phyloP scores from a whole-genome alignment of 139 green algal species.

The Haematococcus lacustris region DNA sequence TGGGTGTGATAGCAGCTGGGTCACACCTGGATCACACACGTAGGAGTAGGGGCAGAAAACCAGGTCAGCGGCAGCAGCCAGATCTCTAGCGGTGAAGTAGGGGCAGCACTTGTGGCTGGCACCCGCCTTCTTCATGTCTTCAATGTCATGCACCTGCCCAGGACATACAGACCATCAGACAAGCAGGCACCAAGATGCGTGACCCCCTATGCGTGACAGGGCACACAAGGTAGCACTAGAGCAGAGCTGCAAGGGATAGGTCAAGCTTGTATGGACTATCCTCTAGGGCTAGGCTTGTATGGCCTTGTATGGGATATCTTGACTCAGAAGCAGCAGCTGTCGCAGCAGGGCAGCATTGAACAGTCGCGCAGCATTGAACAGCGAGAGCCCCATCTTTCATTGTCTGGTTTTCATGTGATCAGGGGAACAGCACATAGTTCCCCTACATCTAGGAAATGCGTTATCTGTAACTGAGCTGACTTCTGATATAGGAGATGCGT shows the following conservation, averaged over 20 bases:
- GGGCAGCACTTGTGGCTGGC: slow-evolving; percentile 61
- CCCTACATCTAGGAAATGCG: too few relatives aligned
- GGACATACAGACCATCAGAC: not conserved
- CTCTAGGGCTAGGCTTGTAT: too few relatives aligned
- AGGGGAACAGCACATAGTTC: too few relatives aligned
- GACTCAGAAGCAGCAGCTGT: not conserved
- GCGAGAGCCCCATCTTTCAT: too few relatives aligned
- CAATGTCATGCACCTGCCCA: slow-evolving; percentile 78
- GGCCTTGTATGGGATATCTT: not conserved
- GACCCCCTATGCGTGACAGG: not conserved
- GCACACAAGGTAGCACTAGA: not conserved
- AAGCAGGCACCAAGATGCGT: not conserved
- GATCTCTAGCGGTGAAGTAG: slow-evolving; percentile 73
- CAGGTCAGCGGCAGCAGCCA: slow-evolving; percentile 71
- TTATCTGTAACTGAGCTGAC: too few relatives aligned
- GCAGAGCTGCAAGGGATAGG: not conserved
- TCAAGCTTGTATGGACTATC: too few relatives aligned
- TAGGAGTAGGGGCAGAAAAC: slow-evolving; percentile 94
- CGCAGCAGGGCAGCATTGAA: too few relatives aligned
- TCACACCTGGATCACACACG: slow-evolving; percentile 45
- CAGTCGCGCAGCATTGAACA: too few relatives aligned
- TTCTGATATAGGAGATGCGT: too few relatives aligned
- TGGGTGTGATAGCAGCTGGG: too few relatives aligned
- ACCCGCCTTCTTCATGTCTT: slow-evolving; percentile 71
- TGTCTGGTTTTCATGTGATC: too few relatives aligned